phyloP scores from a whole-genome alignment of 371 early-diverging fungal species.

The Phascolomyces articulosus region DNA sequence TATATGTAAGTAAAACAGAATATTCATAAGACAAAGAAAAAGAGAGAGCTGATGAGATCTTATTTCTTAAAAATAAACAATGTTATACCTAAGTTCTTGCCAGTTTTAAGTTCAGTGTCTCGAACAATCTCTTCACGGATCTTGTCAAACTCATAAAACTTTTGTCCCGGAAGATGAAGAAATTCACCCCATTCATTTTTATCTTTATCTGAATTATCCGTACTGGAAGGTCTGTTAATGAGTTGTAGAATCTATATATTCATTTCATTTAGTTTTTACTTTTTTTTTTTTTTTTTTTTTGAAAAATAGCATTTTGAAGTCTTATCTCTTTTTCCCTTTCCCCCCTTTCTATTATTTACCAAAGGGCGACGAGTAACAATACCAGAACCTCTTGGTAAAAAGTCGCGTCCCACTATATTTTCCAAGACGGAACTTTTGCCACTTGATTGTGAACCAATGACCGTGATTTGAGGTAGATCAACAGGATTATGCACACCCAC shows the following conservation, averaged over 20 bases:
- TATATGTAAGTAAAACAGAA: neutral
- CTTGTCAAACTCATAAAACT: conserved; percentile 91
- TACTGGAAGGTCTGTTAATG: conserved; percentile 80
- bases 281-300: neutral
- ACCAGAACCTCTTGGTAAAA: conserved; percentile 96
- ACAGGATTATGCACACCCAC: conserved; percentile 97
- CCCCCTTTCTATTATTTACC: no score
- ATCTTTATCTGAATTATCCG: conserved; percentile 37
- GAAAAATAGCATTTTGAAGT: neutral
- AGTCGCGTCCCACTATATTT: conserved; percentile 98
- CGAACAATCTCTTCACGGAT: conserved; percentile 93
- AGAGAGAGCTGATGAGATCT: no score
- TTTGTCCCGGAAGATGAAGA: conserved; percentile 91
- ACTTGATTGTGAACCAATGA: conserved; percentile 97
- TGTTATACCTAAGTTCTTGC: conserved; percentile 76
- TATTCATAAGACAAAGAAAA: no score
- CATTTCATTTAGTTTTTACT: no score
- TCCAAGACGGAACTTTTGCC: conserved; percentile 99
- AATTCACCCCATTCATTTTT: conserved; percentile 98
- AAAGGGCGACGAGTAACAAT: conserved; percentile 96
- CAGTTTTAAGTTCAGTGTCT: conserved; percentile 93
- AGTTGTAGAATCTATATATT: conserved; percentile 85
- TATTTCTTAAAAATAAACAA: no score
- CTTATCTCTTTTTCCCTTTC: neutral
- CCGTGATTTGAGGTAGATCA: conserved; percentile 98